phyloP scores from a whole-genome alignment of 345 rosid species.

The Sisymbrium irio region DNA sequence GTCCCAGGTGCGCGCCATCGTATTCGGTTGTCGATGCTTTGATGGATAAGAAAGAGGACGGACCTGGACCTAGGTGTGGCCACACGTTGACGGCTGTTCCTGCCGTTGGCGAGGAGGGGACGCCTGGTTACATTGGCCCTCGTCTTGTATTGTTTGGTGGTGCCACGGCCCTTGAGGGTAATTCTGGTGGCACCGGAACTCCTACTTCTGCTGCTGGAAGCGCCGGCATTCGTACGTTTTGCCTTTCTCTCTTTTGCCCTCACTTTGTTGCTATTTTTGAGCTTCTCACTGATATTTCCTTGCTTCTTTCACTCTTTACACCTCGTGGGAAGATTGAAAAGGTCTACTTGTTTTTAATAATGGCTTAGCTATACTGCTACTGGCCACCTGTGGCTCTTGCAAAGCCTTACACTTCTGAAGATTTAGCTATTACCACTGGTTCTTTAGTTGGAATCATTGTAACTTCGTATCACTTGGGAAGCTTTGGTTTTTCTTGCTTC shows the following conservation, averaged over 20 bases:
- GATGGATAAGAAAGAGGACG: slow-evolving; percentile 81
- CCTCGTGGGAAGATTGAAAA: background rate
- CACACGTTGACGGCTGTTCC: slow-evolving; percentile 86
- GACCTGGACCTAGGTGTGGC: slow-evolving; percentile 91
- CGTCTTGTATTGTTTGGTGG: slow-evolving; percentile 91
- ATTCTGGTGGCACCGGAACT: slow-evolving; percentile 71
- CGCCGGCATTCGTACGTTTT: slow-evolving; percentile 78
- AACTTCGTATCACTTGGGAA: background rate
- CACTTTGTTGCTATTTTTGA: background rate
- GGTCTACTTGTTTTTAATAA: background rate
- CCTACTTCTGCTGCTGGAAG: slow-evolving; percentile 88
- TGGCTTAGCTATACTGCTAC: background rate
- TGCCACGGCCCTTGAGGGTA: slow-evolving; percentile 92
- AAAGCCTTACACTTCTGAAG: background rate
- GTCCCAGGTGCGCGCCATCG: slow-evolving; percentile 86
- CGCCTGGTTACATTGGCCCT: slow-evolving; percentile 75
- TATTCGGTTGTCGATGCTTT: slow-evolving; percentile 70
- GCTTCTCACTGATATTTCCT: background rate
- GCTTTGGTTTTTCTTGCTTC: background rate
- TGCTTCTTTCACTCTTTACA: background rate
- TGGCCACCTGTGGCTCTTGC: background rate
- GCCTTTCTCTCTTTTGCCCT: slow-evolving; percentile 3
- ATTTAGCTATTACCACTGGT: background rate
- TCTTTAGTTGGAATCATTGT: background rate
- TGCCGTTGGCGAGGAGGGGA: slow-evolving; percentile 88